These are phyloP conservation scores for Trichophyton rubrum DNA, from an alignment of 2,329 filamentous ascomycete species.

Conservation along the genomic window DNA sequence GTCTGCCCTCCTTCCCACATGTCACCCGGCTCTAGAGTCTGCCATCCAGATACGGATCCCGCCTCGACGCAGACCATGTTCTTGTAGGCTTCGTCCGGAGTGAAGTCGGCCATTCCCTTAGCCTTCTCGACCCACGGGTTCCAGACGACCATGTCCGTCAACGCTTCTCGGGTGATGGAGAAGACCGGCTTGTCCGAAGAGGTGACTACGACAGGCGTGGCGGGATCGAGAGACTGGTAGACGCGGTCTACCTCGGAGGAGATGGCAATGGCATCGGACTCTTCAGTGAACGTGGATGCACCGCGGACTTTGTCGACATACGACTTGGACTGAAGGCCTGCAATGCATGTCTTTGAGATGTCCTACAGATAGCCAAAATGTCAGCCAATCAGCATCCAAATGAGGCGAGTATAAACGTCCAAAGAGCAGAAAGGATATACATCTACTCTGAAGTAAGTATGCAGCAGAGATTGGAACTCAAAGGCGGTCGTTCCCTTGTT, in stretches of 20 bases:
- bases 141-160: constrained; percentile 87
- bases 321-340: constrained; percentile 60
- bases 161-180: constrained; percentile 67
- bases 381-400: not conserved
- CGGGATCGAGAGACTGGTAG: constrained; percentile 55
- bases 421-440: constrained; percentile 40
- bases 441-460: constrained; percentile 74
- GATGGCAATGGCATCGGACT: constrained; percentile 54
- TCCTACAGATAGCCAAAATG: constrained; percentile 44
- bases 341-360: constrained; percentile 58
- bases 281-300: constrained; percentile 50
- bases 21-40: constrained; percentile 68
- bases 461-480: constrained; percentile 82
- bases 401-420: not conserved
- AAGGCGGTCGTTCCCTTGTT: constrained; percentile 75
- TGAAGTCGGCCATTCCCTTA: constrained; percentile 70
- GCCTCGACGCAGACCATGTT: constrained; percentile 93
- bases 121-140: constrained; percentile 90
- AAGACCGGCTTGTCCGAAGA: constrained; percentile 51
- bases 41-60: constrained; percentile 69
- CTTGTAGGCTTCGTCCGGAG: constrained; percentile 78
- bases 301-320: constrained; percentile 78
- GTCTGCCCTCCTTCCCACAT: constrained; percentile 53
- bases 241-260: constrained; percentile 74
- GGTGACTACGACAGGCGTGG: constrained; percentile 30